Percentiles rank a stretch among this genome's conserved stretches.
phyloP scores from a whole-genome alignment of 2,329 filamentous ascomycete species.

The Xylaria sp. region DNA sequence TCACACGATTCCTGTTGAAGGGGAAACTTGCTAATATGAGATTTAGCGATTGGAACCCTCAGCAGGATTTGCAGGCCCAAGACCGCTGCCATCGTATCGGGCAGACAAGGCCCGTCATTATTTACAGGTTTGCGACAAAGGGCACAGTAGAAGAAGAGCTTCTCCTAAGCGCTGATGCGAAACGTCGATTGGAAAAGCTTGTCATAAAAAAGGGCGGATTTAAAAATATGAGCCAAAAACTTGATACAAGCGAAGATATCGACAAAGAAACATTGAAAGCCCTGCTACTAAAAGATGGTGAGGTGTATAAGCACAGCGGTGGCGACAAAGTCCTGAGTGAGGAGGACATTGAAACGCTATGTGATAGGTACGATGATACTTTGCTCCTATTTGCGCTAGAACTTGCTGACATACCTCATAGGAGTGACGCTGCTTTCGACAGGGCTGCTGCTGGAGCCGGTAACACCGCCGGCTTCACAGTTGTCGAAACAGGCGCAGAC shows the following conservation, averaged over 20 bases:
- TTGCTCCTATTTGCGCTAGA: neutral
- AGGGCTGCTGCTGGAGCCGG: conserved; percentile 83
- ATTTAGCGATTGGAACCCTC: conserved; percentile 84
- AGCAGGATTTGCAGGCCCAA: conserved; percentile 96
- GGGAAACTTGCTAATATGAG: conserved; percentile 31
- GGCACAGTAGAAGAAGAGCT: conserved; percentile 92
- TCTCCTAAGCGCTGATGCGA: conserved; percentile 88
- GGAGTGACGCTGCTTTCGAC: conserved; percentile 70
- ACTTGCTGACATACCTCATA: conserved; percentile 40
- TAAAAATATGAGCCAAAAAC: conserved; percentile 73
- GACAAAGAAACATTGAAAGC: conserved; percentile 71
- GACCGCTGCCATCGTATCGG: conserved; percentile 96
- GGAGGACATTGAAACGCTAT: conserved; percentile 79
- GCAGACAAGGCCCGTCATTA: conserved; percentile 89
- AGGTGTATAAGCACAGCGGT: conserved; percentile 68
- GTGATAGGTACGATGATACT: conserved; percentile 68
- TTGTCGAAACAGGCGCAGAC: conserved; percentile 78
- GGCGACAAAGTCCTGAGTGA: conserved; percentile 77
- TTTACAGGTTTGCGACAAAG: conserved; percentile 93
- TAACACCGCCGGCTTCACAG: conserved; percentile 75
- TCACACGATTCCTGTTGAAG: neutral
- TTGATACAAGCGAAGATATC: conserved; percentile 63
- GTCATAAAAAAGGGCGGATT: conserved; percentile 96
- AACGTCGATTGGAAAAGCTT: conserved; percentile 90
- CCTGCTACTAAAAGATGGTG: conserved; percentile 77